Evolutionary conservation across 768 basidiomycete species (phyloP), one percentile per base, ranked within the genome.

Genomic region (Lactarius trivialis): DNA sequence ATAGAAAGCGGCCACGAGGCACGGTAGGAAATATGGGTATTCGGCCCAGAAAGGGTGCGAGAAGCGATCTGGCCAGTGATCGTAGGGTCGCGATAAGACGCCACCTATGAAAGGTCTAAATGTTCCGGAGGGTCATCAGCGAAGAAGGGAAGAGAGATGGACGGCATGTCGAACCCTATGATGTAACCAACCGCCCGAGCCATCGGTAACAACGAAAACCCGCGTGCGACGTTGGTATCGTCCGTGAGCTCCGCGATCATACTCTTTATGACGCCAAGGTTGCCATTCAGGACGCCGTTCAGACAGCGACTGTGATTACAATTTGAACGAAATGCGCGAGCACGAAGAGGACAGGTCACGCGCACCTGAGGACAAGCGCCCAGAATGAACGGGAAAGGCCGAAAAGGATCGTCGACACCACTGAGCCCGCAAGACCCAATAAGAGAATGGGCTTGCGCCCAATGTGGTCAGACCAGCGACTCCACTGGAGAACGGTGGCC

Each of bases 191-290:
- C 26, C 9, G 60, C 60, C 50, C 60, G 57, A 6, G 71, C 67
- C 0, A 77, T 66, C 3, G 77, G 76, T 26, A 78, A 61, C 33
- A 73, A 60, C 6, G 74, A 68, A 36, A 77, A 74, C 0, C 71
- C 79, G 32, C 73, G 71, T 9, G 79, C 78, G 56, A 79, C 77
- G 67, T 88, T 88, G 1, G 82, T 79, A 0, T 78, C 72, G 68
- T 87, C 85, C 0, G 85, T 85, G 36, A 88, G 70, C 61, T 88
- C 86, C 0, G 80, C 85, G 74, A 89, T 77, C 67, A 83, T 82
- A 65, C 83, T 85, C 69, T 89, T 90, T 79, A 89, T 85, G 30
- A 90, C 85, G 5, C 85, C 82, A 32, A 64, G 60, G 49, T 64
- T 64, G 19, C 62, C 62, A 21, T 63, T 63, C 45, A 60, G 33